A percentile compares a stretch with the other conserved stretches of the same genome.
These are phyloP conservation scores for Eucalyptus guilfoylei DNA, from an alignment of 345 rosid genomes.

Conservation along the genomic window DNA sequence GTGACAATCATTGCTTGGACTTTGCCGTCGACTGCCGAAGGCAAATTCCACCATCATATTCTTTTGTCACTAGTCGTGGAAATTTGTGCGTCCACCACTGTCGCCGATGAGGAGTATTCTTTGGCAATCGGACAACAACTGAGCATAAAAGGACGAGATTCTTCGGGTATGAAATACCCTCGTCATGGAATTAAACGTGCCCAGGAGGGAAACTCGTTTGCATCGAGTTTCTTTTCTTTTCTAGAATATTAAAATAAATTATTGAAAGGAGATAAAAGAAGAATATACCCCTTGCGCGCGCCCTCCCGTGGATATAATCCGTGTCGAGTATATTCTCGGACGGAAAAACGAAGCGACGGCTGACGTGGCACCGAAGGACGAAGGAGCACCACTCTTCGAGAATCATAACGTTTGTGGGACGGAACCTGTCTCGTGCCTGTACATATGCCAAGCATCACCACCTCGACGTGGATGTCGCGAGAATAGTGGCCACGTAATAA, in stretches of 20 bases:
- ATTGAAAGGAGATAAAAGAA: background rate
- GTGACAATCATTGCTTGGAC: accelerated
- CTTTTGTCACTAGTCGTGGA: too few species aligned
- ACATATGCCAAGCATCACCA: background rate
- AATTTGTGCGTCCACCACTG: background rate
- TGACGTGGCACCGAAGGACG: background rate
- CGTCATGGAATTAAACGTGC: background rate
- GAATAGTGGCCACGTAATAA: background rate
- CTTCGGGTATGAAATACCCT: background rate
- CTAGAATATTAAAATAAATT: background rate
- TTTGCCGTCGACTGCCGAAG: background rate
- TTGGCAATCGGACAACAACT: background rate
- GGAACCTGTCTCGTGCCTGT: background rate
- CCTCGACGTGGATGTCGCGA: background rate
- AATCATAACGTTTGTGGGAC: background rate
- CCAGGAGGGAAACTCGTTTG: background rate
- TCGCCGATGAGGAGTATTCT: background rate
- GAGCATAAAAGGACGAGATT: background rate
- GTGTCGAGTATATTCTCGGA: background rate
- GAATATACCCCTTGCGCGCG: background rate
- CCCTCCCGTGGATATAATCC: background rate
- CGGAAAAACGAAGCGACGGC: background rate
- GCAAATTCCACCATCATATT: too few species aligned
- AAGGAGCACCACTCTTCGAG: background rate
- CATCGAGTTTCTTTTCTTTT: background rate